phyloP scores from a whole-genome alignment of 2,329 filamentous ascomycete species.

The Sarocladiaceae sp. region DNA sequence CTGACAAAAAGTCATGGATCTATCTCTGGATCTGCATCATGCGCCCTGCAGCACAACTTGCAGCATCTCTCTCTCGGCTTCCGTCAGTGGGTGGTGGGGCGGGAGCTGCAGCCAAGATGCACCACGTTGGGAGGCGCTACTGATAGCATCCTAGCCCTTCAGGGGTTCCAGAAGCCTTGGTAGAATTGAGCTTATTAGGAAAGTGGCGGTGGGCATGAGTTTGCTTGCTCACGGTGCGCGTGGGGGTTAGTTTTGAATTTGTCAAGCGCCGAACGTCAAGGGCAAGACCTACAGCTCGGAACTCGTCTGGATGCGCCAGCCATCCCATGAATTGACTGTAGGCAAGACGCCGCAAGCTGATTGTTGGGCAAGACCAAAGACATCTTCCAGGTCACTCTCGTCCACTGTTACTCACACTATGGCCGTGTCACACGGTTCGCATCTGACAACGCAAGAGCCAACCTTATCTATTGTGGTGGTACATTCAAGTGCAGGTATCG shows the following conservation, averaged over 20 bases:
- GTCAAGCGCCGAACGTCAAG: no score
- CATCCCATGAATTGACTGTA: no score
- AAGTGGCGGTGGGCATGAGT: no score
- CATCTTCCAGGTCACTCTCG: no score
- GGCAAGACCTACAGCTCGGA: no score
- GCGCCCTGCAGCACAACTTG: background rate
- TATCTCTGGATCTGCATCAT: conserved; percentile 8
- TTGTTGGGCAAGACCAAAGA: no score
- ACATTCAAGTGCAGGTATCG: background rate
- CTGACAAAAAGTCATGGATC: background rate
- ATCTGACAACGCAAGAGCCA: no score
- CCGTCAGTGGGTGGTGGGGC: background rate
- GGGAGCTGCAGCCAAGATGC: conserved; percentile 1
- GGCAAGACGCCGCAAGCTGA: no score
- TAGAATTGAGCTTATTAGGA: conserved; percentile 3
- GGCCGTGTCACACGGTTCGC: no score
- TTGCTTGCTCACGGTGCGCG: no score
- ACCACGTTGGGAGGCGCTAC: background rate
- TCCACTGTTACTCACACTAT: no score
- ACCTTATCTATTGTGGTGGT: conserved; percentile 4
- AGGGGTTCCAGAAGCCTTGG: conserved; percentile 6
- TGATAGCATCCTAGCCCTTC: background rate
- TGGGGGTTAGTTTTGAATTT: background rate
- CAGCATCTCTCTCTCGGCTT: background rate
- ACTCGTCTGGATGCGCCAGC: no score